These are phyloP conservation scores for Fusarium coffeatum DNA, from an alignment of 2,329 filamentous ascomycete genomes.

Conservation along the genomic window DNA sequence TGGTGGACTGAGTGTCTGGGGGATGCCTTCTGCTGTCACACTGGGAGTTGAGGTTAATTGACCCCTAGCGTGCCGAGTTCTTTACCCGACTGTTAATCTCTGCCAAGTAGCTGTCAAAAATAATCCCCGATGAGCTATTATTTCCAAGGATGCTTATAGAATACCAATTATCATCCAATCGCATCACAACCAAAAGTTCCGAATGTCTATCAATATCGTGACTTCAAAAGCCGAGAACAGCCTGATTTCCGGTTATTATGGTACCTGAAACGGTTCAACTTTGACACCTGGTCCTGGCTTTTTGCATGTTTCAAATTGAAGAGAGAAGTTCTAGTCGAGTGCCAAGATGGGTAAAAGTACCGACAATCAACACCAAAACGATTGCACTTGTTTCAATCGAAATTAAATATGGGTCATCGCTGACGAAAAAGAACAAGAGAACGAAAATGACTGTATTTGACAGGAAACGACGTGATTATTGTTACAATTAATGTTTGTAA, in stretches of 20 bases:
- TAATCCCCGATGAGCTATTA: background rate
- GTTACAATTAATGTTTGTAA: background rate
- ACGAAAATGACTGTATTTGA: background rate
- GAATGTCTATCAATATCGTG: background rate
- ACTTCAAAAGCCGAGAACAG: background rate
- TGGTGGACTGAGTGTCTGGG: background rate
- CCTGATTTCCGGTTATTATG: constrained; percentile 3
- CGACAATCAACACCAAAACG: background rate
- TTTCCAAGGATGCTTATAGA: background rate
- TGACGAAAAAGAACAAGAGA: background rate
- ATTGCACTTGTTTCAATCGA: constrained; percentile 11
- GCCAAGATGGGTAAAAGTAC: constrained; percentile 4
- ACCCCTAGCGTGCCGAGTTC: background rate
- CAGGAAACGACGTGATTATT: background rate
- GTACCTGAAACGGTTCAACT: constrained; percentile 15
- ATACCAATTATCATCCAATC: background rate
- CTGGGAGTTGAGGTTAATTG: background rate
- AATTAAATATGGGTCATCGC: constrained; percentile 1
- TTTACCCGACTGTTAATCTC: background rate
- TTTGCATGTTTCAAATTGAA: constrained; percentile 12
- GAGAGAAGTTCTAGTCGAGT: background rate
- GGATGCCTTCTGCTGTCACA: background rate
- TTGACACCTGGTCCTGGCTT: constrained; percentile 1
- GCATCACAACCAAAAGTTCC: background rate
- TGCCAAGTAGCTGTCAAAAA: background rate